These are phyloP conservation scores for Moelleriella libera DNA, from an alignment of 2,329 filamentous ascomycete species.

Conservation along the genomic window DNA sequence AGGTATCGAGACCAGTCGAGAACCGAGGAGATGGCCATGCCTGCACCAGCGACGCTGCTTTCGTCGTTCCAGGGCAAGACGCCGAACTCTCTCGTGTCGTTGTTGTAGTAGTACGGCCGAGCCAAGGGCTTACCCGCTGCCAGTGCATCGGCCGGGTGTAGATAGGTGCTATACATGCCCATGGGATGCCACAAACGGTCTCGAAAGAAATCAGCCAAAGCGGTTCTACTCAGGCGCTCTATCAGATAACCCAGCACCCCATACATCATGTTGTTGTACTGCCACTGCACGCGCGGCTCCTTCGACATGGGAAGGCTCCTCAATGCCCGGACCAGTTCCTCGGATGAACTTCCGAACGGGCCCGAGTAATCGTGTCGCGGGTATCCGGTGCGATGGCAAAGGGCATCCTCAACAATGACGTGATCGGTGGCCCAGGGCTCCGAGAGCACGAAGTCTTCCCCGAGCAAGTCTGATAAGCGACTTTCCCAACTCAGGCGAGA, in stretches of 20 bases:
- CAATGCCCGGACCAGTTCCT: constrained; percentile 17
- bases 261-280: constrained; percentile 37
- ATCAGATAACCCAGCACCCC: constrained; percentile 25
- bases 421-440: constrained; percentile 26
- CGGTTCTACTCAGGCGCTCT: constrained; percentile 17
- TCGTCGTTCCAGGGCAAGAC: constrained; percentile 6
- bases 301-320: constrained; percentile 26
- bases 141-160: constrained; percentile 9
- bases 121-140: constrained; percentile 15
- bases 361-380: constrained; percentile 21
- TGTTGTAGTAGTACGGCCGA: constrained; percentile 22
- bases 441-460: constrained; percentile 31
- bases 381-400: constrained; percentile 34
- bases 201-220: constrained; percentile 23
- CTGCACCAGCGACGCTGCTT: constrained; percentile 14
- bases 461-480: constrained; percentile 26
- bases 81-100: constrained; percentile 12
- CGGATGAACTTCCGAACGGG: neutral
- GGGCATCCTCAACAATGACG: constrained; percentile 34
- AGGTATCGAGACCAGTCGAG: constrained; percentile 22
- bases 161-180: constrained; percentile 25
- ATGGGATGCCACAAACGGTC: constrained; percentile 25
- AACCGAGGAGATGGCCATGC: constrained; percentile 24
- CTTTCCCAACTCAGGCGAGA: constrained; percentile 29
- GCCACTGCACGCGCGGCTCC: constrained; percentile 26